Conservation (phyloP, 2,329 filamentous ascomycete genomes). For the Xylariaceae sp. region DNA sequence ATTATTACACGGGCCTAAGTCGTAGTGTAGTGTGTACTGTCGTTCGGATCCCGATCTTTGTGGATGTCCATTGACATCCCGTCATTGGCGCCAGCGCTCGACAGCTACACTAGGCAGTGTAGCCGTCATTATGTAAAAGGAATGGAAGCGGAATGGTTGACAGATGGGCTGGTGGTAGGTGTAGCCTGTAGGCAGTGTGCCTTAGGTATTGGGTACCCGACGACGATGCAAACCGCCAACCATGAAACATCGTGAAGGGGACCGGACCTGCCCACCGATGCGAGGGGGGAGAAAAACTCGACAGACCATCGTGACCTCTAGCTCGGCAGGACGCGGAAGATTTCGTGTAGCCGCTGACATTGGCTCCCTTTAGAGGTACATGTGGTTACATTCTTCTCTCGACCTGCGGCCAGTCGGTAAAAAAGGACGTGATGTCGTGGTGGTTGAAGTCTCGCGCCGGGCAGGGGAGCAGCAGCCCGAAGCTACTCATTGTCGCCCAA, state of each 20-base stretch:
- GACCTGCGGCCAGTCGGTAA: neutral
- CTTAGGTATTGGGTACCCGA: neutral
- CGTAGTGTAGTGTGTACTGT: neutral
- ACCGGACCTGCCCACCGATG: neutral
- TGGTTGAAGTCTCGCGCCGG: neutral
- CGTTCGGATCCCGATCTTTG: constrained; percentile 4
- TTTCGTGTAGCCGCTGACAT: neutral
- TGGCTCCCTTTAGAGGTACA: neutral
- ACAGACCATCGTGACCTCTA: no score
- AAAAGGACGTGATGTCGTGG: neutral
- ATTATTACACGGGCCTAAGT: no score
- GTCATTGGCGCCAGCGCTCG: constrained; percentile 10
- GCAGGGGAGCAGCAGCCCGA: neutral
- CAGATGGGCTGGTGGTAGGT: no score
- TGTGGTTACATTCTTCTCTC: neutral
- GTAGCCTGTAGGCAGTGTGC: no score
- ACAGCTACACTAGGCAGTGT: neutral
- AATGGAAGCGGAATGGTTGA: neutral
- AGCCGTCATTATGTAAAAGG: neutral
- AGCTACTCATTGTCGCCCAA: neutral
- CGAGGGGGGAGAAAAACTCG: neutral
- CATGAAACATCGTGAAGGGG: constrained; percentile 7
- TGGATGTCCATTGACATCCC: constrained; percentile 2
- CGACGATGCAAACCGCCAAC: constrained; percentile 3
- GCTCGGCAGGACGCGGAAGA: neutral